A percentile compares a stretch with the other conserved stretches of the same genome.
These are phyloP conservation scores for Colletotrichum graminicola DNA, from an alignment of 2,329 filamentous ascomycete genomes.

Conservation along the genomic window DNA sequence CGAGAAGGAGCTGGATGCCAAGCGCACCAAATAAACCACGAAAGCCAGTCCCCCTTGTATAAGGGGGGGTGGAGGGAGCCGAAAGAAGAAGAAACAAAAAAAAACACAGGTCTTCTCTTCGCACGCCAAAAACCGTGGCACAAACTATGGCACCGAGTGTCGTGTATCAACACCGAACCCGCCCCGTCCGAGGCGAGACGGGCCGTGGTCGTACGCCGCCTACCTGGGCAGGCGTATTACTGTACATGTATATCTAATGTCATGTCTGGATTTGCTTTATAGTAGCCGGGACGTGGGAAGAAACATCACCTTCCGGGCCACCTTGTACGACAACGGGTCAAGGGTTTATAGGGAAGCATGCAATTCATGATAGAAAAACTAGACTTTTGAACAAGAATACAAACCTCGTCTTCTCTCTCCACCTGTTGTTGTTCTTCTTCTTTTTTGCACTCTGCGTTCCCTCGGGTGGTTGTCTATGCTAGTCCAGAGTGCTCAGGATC, in stretches of 20 bases:
- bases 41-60: neutral
- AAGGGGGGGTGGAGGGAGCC: neutral
- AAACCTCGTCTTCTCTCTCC: constrained; percentile 38
- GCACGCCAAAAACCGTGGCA: constrained; percentile 16
- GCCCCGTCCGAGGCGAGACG: constrained; percentile 10
- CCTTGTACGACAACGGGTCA: constrained; percentile 13
- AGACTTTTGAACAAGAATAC: constrained; percentile 35
- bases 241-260: constrained; percentile 41
- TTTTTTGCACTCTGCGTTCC: neutral
- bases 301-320: constrained; percentile 16
- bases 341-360: constrained; percentile 26
- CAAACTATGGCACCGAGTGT: constrained; percentile 26
- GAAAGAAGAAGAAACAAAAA: too few relatives aligned
- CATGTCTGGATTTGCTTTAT: constrained; percentile 23
- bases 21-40: constrained; percentile 63
- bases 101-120: neutral
- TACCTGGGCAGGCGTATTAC: constrained; percentile 31
- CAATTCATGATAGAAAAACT: constrained; percentile 40
- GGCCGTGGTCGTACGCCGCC: constrained; percentile 23
- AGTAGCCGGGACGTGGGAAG: constrained; percentile 21
- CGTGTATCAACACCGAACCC: constrained; percentile 36
- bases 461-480: neutral
- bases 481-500: neutral
- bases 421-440: too few relatives aligned
- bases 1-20: constrained; percentile 69